Evolutionary conservation across 2,329 filamentous ascomycete species (phyloP).

Genomic region (Phoma sp.): DNA sequence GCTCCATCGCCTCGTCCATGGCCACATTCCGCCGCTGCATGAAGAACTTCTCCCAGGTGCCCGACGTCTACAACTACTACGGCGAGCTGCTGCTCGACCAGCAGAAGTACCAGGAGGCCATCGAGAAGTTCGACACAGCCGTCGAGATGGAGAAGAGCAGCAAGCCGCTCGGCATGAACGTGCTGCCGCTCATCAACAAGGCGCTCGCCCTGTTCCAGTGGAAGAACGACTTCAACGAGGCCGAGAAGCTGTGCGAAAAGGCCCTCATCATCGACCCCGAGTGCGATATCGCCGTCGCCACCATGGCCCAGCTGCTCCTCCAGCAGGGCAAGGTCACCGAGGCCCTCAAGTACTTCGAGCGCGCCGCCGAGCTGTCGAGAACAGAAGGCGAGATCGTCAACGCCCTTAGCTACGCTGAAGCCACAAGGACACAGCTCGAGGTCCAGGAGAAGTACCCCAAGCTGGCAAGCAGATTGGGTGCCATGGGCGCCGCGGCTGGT

Average conservation of each 20-base stretch:
- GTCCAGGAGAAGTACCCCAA: slow-evolving; percentile 62
- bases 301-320: slow-evolving; percentile 95
- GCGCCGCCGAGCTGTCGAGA: slow-evolving; percentile 89
- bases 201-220: slow-evolving; percentile 96
- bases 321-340: slow-evolving; percentile 98
- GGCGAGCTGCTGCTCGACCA: slow-evolving; percentile 96
- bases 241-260: slow-evolving; percentile 96
- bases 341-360: slow-evolving; percentile 95
- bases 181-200: slow-evolving; percentile 97
- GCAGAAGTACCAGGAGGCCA: slow-evolving; percentile 91
- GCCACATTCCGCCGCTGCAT: slow-evolving; percentile 96
- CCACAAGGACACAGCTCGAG: slow-evolving; percentile 93
- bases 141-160: slow-evolving; percentile 97
- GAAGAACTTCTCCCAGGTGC: slow-evolving; percentile 97
- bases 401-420: slow-evolving; percentile 94
- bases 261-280: slow-evolving; percentile 97
- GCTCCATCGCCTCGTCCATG: slow-evolving; percentile 96
- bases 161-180: slow-evolving; percentile 96
- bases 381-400: slow-evolving; percentile 97
- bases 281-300: slow-evolving; percentile 97
- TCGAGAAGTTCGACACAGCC: slow-evolving; percentile 98
- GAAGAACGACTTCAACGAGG: slow-evolving; percentile 95
- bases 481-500: slow-evolving; percentile 50
- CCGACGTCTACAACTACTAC: slow-evolving; percentile 99
- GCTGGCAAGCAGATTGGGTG: slow-evolving; percentile 54